Evolutionary conservation across 1,284 basidiomycete species (phyloP).

Genomic region (Trametes hirsuta): DNA sequence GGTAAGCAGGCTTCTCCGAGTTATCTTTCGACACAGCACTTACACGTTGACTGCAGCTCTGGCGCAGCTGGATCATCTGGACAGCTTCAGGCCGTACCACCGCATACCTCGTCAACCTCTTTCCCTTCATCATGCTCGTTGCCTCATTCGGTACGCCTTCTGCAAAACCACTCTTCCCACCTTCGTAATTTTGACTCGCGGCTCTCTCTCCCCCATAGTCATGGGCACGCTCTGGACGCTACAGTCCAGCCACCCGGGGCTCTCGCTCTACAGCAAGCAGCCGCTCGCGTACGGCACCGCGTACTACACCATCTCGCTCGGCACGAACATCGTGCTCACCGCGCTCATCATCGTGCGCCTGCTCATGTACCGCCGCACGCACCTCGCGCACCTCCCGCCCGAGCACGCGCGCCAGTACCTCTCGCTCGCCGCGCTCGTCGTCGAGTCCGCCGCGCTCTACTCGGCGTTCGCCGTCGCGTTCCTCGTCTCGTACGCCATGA

Average conservation of each 20-base stretch:
- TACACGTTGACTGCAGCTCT: slow-evolving; percentile 36
- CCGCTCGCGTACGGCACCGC: slow-evolving; percentile 41
- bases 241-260: slow-evolving; percentile 42
- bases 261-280: slow-evolving; percentile 44
- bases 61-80: slow-evolving; percentile 53
- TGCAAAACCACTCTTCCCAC: not conserved
- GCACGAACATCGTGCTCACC: slow-evolving; percentile 49
- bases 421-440: slow-evolving; percentile 43
- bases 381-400: slow-evolving; percentile 35
- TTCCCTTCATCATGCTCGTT: slow-evolving; percentile 34
- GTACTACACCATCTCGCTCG: slow-evolving; percentile 48
- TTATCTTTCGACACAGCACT: not conserved
- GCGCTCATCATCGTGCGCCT: slow-evolving; percentile 45
- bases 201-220: slow-evolving; percentile 26
- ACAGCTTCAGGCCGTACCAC: slow-evolving; percentile 36
- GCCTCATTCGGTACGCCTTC: slow-evolving; percentile 42
- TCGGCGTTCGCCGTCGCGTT: slow-evolving; percentile 46
- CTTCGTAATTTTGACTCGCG: not conserved
- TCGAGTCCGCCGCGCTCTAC: slow-evolving; percentile 49
- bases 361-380: slow-evolving; percentile 39
- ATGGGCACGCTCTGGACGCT: slow-evolving; percentile 50
- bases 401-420: slow-evolving; percentile 43
- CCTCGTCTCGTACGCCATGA: slow-evolving; percentile 46
- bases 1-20: slow-evolving; percentile 24
- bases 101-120: slow-evolving; percentile 39